Conservation (phyloP, 805 yeast species). For the Myxozyma neotropica region DNA sequence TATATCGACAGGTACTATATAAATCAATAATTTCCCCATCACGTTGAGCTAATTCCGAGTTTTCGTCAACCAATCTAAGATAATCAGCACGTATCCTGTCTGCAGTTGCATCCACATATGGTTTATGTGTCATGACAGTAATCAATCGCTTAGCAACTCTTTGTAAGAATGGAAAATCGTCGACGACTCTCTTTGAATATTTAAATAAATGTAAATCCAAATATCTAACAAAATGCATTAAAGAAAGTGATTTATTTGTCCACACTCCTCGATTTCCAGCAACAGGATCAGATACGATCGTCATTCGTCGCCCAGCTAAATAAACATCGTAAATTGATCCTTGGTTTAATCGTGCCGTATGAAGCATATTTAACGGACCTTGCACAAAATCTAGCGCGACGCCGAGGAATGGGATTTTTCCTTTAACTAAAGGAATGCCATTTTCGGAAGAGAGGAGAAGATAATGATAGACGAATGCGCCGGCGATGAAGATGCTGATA, state of each 20-base stretch:
- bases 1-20: not conserved
- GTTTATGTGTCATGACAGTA: not conserved
- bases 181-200: not conserved
- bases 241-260: not conserved
- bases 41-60: not conserved
- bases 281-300: conserved; percentile 22
- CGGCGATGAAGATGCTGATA: not conserved
- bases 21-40: conserved; percentile 1
- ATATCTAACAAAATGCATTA: not conserved
- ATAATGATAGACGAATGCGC: conserved; percentile 1
- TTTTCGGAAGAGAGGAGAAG: not conserved
- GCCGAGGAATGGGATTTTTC: conserved; percentile 18
- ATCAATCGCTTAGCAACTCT: not conserved
- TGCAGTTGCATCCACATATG: not conserved
- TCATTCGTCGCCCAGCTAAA: conserved; percentile 17
- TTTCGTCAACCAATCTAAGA: not conserved
- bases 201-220: not conserved
- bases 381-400: conserved; percentile 10
- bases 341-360: not conserved
- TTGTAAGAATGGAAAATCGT: conserved; percentile 1
- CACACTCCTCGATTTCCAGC: conserved; percentile 11
- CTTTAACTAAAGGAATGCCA: conserved; percentile 17
- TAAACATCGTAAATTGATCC: conserved; percentile 15
- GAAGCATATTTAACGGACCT: conserved; percentile 2
- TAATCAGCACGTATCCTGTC: not conserved